Base-by-base conservation (phyloP, 1,284 basidiomycete species). In the Ustilago trichophora region DNA sequence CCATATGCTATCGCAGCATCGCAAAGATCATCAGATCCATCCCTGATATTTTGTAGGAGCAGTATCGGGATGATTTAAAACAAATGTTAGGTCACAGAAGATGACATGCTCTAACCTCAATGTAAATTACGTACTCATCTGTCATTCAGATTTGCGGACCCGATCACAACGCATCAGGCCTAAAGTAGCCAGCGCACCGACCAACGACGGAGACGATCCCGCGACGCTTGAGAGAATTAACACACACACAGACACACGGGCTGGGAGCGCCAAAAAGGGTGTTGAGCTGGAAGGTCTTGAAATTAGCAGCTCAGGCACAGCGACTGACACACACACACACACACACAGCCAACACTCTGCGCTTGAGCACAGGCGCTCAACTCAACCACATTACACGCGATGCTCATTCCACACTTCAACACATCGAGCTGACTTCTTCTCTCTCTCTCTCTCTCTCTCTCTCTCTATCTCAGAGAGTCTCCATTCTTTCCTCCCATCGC, bases 231-330 rank as follows among this genome's bases (percentile, higher is more conserved):
- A 33, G 25, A 36, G n/a, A 16, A 24, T 10, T 26, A 12, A 27
- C 9, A 46, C 22, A 46, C 25, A 18, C 22, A 26, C 22, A 6
- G 7, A 35, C 38, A 40, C 37, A 35, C 50, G 37, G 33, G n/a
- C n/a, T n/a, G n/a, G n/a, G n/a, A n/a, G n/a, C n/a, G n/a, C n/a
- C n/a, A n/a, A n/a, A n/a, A 34, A 22, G 42, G 19, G 43, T 56
- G 63, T 55, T 48, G 63, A 59, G 63, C 52, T 67, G 63, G 63
- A 67, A 67, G 63, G 45, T 54, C 45, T 29, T 29, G 27, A 7
- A 29, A 29, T 29, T 29, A n/a, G 27, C 13, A 13, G 13, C 13
- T 29, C 27, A 29, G 27, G 18, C 24, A 9, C 35, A 25, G 7
- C n/a, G 21, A 41, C n/a, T 21, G 15, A 36, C 16, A 27, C 40